A percentile compares a stretch with the other conserved stretches of the same genome.
These are phyloP conservation scores for Biscogniauxia sp. DNA, from an alignment of 2,329 filamentous ascomycete genomes.

Conservation along the genomic window DNA sequence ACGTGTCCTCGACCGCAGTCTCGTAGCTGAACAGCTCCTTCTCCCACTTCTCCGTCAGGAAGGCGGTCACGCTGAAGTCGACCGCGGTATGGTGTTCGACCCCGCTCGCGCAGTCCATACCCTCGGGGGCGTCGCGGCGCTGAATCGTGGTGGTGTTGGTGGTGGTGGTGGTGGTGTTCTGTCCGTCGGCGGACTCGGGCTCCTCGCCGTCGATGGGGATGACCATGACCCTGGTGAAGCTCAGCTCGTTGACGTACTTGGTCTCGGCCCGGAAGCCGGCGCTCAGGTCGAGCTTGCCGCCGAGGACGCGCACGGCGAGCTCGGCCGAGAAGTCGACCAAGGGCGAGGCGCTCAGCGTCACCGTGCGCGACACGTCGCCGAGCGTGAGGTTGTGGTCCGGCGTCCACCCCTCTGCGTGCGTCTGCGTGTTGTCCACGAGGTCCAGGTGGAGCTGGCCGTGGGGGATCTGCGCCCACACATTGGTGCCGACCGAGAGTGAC, in stretches of 20 bases:
- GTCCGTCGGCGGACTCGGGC: constrained; percentile 26
- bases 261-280: constrained; percentile 38
- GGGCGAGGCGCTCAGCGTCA: constrained; percentile 33
- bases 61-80: constrained; percentile 28
- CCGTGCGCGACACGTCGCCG: constrained; percentile 34
- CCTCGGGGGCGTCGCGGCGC: constrained; percentile 8
- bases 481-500: constrained; percentile 31
- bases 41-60: constrained; percentile 26
- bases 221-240: neutral
- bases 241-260: constrained; percentile 37
- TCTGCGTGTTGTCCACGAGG: constrained; percentile 31
- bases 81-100: constrained; percentile 27
- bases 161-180: constrained; percentile 4
- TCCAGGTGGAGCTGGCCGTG: constrained; percentile 40
- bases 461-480: constrained; percentile 32
- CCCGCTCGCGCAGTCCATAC: constrained; percentile 23
- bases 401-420: constrained; percentile 34
- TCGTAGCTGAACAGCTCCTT: constrained; percentile 24
- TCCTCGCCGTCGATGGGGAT: constrained; percentile 1
- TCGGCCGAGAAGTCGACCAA: constrained; percentile 38
- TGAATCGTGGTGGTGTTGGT: too few species aligned
- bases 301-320: constrained; percentile 35
- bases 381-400: constrained; percentile 35
- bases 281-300: constrained; percentile 36
- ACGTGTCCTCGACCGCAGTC: constrained; percentile 29